phyloP scores from a whole-genome alignment of 257 asterid species.

The Gentiana straminea region DNA sequence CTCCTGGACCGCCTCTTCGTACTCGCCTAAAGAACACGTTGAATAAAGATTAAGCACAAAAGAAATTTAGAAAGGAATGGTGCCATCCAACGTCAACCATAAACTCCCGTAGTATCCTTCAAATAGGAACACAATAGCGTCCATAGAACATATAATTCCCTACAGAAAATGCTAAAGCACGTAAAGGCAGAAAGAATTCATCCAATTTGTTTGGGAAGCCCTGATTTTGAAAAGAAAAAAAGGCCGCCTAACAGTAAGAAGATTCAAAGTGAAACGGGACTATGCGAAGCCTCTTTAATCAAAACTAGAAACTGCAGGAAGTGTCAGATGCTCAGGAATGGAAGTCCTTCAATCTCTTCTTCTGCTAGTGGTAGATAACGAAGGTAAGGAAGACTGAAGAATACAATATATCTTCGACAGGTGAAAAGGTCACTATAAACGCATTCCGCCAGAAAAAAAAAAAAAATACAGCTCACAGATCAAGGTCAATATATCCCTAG shows the following conservation, averaged over 20 bases:
- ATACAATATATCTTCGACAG: no score
- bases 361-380: no score
- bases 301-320: background rate
- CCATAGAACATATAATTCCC: background rate
- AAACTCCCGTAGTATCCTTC: no score
- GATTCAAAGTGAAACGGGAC: no score
- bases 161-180: background rate
- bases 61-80: slow-evolving; percentile 1
- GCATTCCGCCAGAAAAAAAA: background rate
- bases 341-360: background rate
- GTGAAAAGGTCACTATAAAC: background rate
- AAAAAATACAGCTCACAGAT: background rate
- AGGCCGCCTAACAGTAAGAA: no score
- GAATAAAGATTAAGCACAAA: slow-evolving; percentile 10
- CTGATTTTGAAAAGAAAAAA: no score
- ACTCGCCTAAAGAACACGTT: slow-evolving; percentile 24
- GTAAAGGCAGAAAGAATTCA: background rate
- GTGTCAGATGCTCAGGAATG: background rate
- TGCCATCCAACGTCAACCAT: background rate
- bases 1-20: slow-evolving; percentile 4
- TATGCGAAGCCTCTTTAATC: no score
- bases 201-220: no score
- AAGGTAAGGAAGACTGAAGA: no score
- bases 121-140: no score
- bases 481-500: background rate